Conservation (phyloP, 176 grass and related monocot species). For the Panicum miliaceum region DNA sequence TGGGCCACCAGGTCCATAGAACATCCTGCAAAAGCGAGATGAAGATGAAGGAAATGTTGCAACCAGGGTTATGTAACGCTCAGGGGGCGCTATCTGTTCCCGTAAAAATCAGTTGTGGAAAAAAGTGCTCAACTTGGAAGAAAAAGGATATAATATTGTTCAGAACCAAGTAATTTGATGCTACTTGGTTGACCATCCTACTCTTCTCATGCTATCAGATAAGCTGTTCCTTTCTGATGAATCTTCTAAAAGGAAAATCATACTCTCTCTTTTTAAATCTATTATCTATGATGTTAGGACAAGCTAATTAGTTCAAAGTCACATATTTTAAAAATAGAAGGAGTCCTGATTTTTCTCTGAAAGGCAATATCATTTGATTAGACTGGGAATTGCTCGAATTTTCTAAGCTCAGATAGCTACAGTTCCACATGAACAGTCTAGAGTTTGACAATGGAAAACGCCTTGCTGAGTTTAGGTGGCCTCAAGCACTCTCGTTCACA, state of each 20-base stretch:
- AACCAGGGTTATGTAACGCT: not conserved
- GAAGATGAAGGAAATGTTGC: constrained; percentile 2
- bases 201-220: constrained; percentile 1
- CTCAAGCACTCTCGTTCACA: not conserved
- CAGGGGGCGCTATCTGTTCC: not conserved
- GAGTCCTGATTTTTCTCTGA: not conserved
- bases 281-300: not conserved
- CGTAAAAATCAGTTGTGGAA: not conserved
- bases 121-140: not conserved
- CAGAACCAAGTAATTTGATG: not conserved
- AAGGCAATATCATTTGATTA: not conserved
- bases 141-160: not conserved
- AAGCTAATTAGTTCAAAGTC: too few species aligned
- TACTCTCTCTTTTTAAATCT: not conserved
- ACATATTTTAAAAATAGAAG: too few species aligned
- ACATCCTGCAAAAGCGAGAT: constrained; percentile 37
- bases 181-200: not conserved
- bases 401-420: not conserved
- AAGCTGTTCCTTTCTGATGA: not conserved
- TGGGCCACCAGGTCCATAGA: constrained; percentile 65
- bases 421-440: not conserved
- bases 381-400: not conserved
- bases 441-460: not conserved
- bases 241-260: not conserved
- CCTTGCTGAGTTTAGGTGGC: not conserved